Conservation (phyloP, 345 rosid species). For the Populus nigra region DNA sequence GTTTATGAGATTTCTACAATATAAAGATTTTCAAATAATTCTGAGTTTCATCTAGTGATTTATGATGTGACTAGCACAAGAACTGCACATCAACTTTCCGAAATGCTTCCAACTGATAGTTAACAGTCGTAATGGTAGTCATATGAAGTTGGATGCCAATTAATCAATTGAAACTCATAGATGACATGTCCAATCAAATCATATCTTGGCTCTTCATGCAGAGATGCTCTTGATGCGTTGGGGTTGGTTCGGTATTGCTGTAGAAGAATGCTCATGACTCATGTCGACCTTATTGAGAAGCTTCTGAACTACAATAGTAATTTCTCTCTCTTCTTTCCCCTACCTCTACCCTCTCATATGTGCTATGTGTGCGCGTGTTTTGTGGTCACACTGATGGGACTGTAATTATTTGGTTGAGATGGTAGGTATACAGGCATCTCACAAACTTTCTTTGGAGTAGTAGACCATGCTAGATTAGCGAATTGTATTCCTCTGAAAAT, state of each 20-base stretch:
- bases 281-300: slow-evolving; percentile 98
- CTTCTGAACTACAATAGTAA: slow-evolving; percentile 95
- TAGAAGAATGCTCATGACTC: slow-evolving; percentile 98
- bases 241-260: slow-evolving; percentile 91
- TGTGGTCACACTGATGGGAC: background rate
- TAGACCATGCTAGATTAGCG: background rate
- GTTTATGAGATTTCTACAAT: too few species aligned
- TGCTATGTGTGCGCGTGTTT: background rate
- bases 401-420: background rate
- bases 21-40: too few species aligned
- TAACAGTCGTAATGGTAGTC: background rate
- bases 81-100: background rate
- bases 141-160: background rate
- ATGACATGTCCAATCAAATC: background rate
- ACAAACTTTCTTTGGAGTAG: background rate
- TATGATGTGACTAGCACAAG: background rate
- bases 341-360: background rate
- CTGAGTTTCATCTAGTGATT: background rate
- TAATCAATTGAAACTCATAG: background rate
- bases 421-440: background rate
- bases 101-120: background rate
- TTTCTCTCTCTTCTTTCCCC: slow-evolving; percentile 10
- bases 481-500: background rate
- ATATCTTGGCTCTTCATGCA: slow-evolving; percentile 32
- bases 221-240: slow-evolving; percentile 95